Conservation (phyloP, 345 rosid genomes). For the Rhizophora mangle region DNA sequence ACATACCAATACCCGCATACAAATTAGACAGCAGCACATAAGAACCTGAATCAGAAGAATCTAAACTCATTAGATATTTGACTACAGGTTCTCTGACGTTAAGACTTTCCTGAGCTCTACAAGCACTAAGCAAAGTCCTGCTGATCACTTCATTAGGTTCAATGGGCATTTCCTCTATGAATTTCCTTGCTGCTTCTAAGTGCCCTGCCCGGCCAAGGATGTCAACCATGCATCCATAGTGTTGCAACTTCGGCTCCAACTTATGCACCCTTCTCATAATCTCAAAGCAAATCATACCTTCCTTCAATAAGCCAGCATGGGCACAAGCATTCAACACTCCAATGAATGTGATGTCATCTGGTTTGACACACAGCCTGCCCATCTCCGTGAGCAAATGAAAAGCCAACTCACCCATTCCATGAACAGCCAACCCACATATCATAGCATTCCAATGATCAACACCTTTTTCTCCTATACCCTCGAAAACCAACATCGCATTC, state of each 20-base stretch:
- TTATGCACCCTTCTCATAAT: constrained; percentile 44
- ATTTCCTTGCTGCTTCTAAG: constrained; percentile 34
- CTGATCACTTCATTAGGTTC: constrained; percentile 43
- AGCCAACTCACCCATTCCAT: constrained; percentile 46
- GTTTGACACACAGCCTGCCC: constrained; percentile 29
- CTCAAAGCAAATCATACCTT: constrained; percentile 48
- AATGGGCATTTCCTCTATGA: constrained; percentile 42
- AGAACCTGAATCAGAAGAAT: constrained; percentile 33
- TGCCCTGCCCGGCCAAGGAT: constrained; percentile 46
- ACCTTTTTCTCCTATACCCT: constrained; percentile 23
- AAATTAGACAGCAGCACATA: constrained; percentile 41
- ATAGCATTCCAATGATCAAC: constrained; percentile 55
- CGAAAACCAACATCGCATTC: constrained; percentile 37
- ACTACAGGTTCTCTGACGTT: constrained; percentile 32
- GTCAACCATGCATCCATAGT: constrained; percentile 54
- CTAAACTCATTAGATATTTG: constrained; percentile 24
- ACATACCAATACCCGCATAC: constrained; percentile 43
- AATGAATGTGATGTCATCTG: constrained; percentile 45
- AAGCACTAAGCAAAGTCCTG: constrained; percentile 43
- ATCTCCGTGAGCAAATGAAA: constrained; percentile 38
- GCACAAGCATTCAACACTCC: constrained; percentile 40
- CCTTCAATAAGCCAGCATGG: constrained; percentile 48
- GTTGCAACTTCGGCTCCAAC: constrained; percentile 42
- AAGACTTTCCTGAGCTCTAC: constrained; percentile 28
- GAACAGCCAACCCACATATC: constrained; percentile 46